These are phyloP conservation scores for Neonectria coccinea DNA, from an alignment of 2,329 filamentous ascomycete genomes.

Conservation along the genomic window DNA sequence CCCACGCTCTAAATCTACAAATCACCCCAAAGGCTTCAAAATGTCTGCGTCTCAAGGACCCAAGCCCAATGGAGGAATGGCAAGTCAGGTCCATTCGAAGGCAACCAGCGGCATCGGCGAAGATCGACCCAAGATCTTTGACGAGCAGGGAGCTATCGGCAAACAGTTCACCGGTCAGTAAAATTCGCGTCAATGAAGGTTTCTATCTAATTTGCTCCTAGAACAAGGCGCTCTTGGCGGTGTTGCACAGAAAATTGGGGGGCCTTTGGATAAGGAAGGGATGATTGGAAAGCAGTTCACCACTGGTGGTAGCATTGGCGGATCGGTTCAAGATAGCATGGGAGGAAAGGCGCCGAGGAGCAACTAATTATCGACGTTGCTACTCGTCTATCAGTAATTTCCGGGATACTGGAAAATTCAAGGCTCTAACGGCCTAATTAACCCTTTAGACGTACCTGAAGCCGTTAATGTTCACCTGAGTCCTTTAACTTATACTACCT, in stretches of 20 bases:
- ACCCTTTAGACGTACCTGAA: too few species aligned
- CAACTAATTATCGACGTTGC: background rate
- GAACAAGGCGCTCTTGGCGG: constrained; percentile 60
- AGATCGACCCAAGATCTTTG: constrained; percentile 55
- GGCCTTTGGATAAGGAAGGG: constrained; percentile 63
- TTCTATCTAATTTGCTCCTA: background rate
- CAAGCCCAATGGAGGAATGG: background rate
- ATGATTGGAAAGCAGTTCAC: constrained; percentile 68
- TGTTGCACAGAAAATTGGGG: constrained; percentile 62
- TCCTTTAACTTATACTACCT: too few species aligned
- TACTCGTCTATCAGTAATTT: too few species aligned
- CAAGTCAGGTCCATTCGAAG: background rate
- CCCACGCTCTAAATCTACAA: background rate
- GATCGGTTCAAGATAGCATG: constrained; percentile 60
- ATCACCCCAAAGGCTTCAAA: background rate
- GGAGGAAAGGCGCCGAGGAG: constrained; percentile 53
- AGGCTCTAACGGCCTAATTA: too few species aligned
- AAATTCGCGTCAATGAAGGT: background rate
- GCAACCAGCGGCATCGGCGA: background rate
- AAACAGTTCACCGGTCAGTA: constrained; percentile 65
- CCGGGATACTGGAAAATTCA: too few species aligned
- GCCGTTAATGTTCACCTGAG: too few species aligned
- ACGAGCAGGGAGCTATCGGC: constrained; percentile 63
- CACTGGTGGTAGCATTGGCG: constrained; percentile 63
- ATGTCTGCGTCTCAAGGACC: background rate